Base-by-base conservation (phyloP, 768 basidiomycete genomes). In the Agaricus subrufescens region DNA sequence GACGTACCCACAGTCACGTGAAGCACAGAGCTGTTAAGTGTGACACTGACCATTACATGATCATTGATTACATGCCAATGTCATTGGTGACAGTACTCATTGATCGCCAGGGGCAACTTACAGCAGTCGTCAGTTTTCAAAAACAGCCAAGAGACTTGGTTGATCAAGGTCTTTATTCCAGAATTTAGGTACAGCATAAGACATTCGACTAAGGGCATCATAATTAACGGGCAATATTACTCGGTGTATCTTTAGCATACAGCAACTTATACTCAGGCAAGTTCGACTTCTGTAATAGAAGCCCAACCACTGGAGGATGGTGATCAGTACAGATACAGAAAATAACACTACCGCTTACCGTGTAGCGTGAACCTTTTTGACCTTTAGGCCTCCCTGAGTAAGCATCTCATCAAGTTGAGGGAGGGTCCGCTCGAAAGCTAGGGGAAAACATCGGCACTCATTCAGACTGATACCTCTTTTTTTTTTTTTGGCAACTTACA, bases 351-450 rank as follows among this genome's bases (percentile, higher is more conserved):
- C 6, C 38, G 15, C 70, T 25, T 34, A 72, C 72, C 71, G 68
- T 7, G 73, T 74, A n/a, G 70, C 70, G 57, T 72, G 61, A 47
- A 73, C 66, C 54, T 70, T 71, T 65, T 69, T 73, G 44, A 74
- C 64, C 58, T 69, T 72, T 52, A 74, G 62, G 3, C 70, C 70
- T 23, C 66, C 67, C 15, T 69, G 60, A 49, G 69, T 66, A 15
- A 74, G 70, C 71, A 74, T 72, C 55, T 74, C 70, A 39, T 67
- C 58, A 12, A 74, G 61, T 46, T 74, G 69, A 29, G 71, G 70
- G 29, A 69, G 63, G 14, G 71, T 73, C 14, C 73, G 65, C 55
- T 72, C 71, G 54, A 72, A 73, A 4, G 71, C 71, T 74, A 15
- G n/a, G 29, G 2, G 23, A 37, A 38, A 37, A 9, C 15, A 23